Conservation (phyloP, 2,329 filamentous ascomycete genomes). For the Cercospora zeae-maydis region DNA sequence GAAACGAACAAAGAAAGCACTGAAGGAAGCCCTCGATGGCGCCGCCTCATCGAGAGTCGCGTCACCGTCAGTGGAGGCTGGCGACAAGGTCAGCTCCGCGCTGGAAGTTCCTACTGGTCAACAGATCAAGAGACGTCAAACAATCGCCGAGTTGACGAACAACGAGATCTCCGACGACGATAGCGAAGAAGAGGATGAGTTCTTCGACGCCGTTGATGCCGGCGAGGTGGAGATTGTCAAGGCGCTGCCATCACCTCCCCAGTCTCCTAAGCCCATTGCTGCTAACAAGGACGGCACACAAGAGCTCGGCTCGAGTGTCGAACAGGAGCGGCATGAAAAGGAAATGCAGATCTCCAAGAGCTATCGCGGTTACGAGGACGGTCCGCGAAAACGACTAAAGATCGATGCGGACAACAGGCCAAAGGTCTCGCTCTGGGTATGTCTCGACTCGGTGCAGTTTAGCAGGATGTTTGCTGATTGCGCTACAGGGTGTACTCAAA, state of each 20-base stretch:
- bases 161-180: conserved; percentile 69
- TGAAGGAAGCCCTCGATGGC: conserved; percentile 76
- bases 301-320: conserved; percentile 27
- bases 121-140: conserved; percentile 56
- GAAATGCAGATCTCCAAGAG: conserved; percentile 67
- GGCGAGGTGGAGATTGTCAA: conserved; percentile 80
- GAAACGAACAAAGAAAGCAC: conserved; percentile 80
- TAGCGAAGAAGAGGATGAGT: conserved; percentile 84
- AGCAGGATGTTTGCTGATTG: conserved; percentile 28
- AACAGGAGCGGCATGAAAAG: conserved; percentile 41
- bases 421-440: conserved; percentile 92
- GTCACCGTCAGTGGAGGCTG: conserved; percentile 16
- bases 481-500: conserved; percentile 78
- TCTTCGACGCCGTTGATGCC: conserved; percentile 94
- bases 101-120: conserved; percentile 26
- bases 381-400: conserved; percentile 72
- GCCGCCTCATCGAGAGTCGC: conserved; percentile 14
- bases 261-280: conserved; percentile 21
- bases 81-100: conserved; percentile 13
- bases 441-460: conserved; percentile 30
- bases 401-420: conserved; percentile 90
- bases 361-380: conserved; percentile 89
- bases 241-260: conserved; percentile 52
- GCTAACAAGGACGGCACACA: conserved; percentile 45
- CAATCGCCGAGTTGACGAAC: conserved; percentile 66